These are phyloP conservation scores for Cadophora luteo-olivacea DNA, from an alignment of 2,329 filamentous ascomycete species.

Conservation along the genomic window DNA sequence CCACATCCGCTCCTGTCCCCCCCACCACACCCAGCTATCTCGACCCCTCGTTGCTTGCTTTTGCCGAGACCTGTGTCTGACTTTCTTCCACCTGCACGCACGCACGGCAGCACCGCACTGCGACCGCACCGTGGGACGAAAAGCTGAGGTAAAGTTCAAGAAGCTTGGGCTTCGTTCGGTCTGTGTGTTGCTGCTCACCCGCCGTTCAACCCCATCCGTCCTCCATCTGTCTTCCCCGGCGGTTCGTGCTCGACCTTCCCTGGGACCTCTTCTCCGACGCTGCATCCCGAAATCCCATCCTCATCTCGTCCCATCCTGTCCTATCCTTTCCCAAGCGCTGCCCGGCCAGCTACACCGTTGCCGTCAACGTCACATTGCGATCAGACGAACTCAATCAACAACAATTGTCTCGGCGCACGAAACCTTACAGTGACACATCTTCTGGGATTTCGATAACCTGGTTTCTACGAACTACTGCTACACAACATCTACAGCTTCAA, in stretches of 20 bases:
- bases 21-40: constrained; percentile 8
- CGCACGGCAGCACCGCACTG: not conserved
- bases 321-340: constrained; percentile 34
- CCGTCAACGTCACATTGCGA: constrained; percentile 34
- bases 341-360: constrained; percentile 31
- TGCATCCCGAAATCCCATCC: constrained; percentile 6
- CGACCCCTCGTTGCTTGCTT: constrained; percentile 10
- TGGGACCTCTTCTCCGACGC: constrained; percentile 1
- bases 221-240: constrained; percentile 1
- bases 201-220: not conserved
- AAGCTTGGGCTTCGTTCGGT: constrained; percentile 5
- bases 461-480: constrained; percentile 15
- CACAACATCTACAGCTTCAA: constrained; percentile 26
- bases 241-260: constrained; percentile 12
- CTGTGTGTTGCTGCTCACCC: constrained; percentile 5
- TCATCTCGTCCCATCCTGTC: not conserved
- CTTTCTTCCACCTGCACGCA: constrained; percentile 1
- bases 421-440: constrained; percentile 23
- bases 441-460: constrained; percentile 29
- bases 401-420: constrained; percentile 26
- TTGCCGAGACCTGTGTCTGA: constrained; percentile 15
- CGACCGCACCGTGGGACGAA: not conserved
- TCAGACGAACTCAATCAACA: constrained; percentile 26
- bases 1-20: not conserved
- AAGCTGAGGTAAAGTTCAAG: not conserved